Evolutionary conservation across 257 asterid genomes (phyloP), one percentile per base, ranked within the genome.

Genomic region (Plantago ovata): DNA sequence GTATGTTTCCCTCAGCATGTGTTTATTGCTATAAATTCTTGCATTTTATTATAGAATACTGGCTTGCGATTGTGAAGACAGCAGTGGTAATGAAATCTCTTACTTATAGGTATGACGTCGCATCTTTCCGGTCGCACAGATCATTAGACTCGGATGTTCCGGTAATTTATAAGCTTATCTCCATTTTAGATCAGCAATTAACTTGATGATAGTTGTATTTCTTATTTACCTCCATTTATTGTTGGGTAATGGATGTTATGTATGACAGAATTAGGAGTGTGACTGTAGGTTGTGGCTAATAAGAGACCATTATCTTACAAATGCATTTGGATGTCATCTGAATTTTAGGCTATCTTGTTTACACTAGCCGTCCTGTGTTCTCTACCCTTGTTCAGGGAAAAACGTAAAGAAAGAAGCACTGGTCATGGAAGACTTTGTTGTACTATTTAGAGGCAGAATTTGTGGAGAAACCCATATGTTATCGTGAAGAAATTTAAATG

Each of bases 61-160:
- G 24, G 52, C 52, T 38, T 65, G 32, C 13, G 5, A 7, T 38
- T 43, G 44, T 42, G 61, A 59, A 53, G 43, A 18, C 40, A 45
- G 15, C 42, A 6, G 60, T 28, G 40, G 11, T 46, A 55, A 52
- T 62, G 58, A 45, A 64, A 45, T 36, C 56, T 47, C 24, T 51
- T 58, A 19, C 55, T 73, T 57, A 55, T 75, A 89, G 97, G 97
- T 89, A 89, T 13, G 97, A 86, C 60, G 95, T 89, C 46, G 78
- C 94, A 38, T 64, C 65, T 55, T 86, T 89, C 71, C 60, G 82
- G 50, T 84, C 95, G 47, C 83, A 82, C 64, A 78, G 84, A 79
- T 77, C 94, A 52, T 19, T 86, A 63, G 94, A 84, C 71, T 75
- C 79, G 66, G 86, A 75, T 59, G 84, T 84, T 63, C 94, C 92